Base-by-base conservation (phyloP, 768 basidiomycete species). In the Thelephora aurantiotincta region DNA sequence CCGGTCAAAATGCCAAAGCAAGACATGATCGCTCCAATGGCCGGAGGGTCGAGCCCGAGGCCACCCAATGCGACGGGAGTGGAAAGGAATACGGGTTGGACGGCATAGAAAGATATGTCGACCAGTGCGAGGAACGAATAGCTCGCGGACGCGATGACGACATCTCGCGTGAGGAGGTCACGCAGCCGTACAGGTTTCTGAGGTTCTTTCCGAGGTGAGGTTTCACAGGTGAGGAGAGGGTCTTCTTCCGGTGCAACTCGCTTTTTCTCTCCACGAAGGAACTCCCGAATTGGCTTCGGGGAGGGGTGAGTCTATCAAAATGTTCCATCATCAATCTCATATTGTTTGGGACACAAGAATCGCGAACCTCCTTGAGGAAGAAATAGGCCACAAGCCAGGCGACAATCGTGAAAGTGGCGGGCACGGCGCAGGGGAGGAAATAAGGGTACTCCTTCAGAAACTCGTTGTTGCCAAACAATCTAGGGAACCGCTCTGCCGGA, bases 401-500 rank as follows among this genome's bases (percentile, higher is more conserved):
- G 16, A 79, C 2, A 7, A 63, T 59, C 0, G 78, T 65, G 57
- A 77, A 80, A 0, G 77, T 75, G 1, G 79, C 82, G 4, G 80
- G 71, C 3, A 82, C 73, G 9, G 79, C 71, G 50, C 81, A 85
- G 3, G 83, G 73, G 43, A 85, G 67, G 60, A 85, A 82, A 61
- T 88, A 88, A 1, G 85, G 84, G 58, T 80, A 82, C 20, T 66
- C 61, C 53, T 67, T 71, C 70, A 82, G 74, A 54, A 88, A 82
- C 3, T 56, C 55, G 30, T 65, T 68, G 18, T 65, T 50, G 46
- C 80, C 80, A 48, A 88, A 88, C 3, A 72, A 44, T 11, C 57
- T 54, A 1, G 83, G 81, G 56, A 83, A 85, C 2, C 72, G 76
- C 43, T 84, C 80, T 45, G 71, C 69, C 2, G 85, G 85, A 26